Evolutionary conservation across 2,329 filamentous ascomycete species (phyloP), one percentile per base, ranked within the genome.

Genomic region (Nothomitra cinnamomea): DNA sequence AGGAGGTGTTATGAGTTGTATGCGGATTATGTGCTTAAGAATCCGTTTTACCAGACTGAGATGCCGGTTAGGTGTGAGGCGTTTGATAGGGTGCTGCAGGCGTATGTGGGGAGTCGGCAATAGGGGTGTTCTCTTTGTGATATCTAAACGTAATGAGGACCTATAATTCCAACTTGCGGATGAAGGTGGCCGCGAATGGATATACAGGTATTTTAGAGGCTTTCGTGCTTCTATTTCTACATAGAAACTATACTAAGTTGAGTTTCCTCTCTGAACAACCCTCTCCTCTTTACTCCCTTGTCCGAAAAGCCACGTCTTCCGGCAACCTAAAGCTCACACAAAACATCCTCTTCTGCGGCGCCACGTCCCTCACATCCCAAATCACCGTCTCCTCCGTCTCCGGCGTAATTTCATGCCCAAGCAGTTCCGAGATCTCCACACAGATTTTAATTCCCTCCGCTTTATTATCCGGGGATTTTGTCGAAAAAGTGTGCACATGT

Each of bases 11-110:
- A 98, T 67, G 92, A 96, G 66, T 71, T 96, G 52, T 98, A 96
- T 71, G 79, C 87, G 51, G 92, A 98, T 68, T 96, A 87, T 66
- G 92, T 98, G 60, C 96, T 95, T 87, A 98, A 96, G 75, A 98
- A 98, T 67, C 92, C 92, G 1, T 98, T 98, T 65, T 96, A 96
- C 70, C 89, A 92, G 64, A 75, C 95, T 55, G 92, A 98, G 71
- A 98, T 96, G 89, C 92, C 92, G 5, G 80, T 98, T 53, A 77
- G 92, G 57, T 95, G 92, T 69, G 92, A 96, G 64, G 85, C 87
- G 61, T 98, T 95, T 71, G 92, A 98, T 67, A 76, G 89, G 61
- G 87, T 87, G 67, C 67, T 95, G 58, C 77, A 78, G 59, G 85
- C 82, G 38, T 94, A 89, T 69, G 79, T 95, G 62, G 80, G 87